Evolutionary conservation across 2,329 filamentous ascomycete genomes (phyloP).

Genomic region (Epichloe uncinata): DNA sequence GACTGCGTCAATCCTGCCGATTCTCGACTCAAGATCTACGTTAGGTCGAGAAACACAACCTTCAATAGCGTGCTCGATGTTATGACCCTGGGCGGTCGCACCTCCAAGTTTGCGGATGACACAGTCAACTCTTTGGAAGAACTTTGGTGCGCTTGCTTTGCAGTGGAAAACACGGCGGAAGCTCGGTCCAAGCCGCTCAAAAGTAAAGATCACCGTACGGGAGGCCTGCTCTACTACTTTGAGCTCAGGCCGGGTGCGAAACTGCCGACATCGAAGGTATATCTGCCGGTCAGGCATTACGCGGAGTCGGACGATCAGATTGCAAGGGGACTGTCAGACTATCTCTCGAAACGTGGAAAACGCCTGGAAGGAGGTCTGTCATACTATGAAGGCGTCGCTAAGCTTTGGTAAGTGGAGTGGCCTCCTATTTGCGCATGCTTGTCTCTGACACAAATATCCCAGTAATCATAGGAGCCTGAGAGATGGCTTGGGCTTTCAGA

Average conservation of each 20-base stretch:
- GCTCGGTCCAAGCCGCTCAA: neutral
- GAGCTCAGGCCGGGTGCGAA: slow-evolving; percentile 13
- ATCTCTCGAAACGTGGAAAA: neutral
- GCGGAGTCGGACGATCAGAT: slow-evolving; percentile 4
- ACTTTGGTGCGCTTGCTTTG: neutral
- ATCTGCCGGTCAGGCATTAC: slow-evolving; percentile 23
- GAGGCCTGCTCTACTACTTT: slow-evolving; percentile 21
- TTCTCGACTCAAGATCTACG: slow-evolving; percentile 25
- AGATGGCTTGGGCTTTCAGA: neutral
- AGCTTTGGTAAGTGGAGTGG: neutral
- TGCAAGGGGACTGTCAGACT: neutral
- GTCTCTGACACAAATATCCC: neutral
- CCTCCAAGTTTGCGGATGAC: neutral
- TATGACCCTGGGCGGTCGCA: slow-evolving; percentile 12
- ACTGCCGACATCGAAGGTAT: slow-evolving; percentile 17
- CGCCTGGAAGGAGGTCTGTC: neutral
- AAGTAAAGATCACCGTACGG: slow-evolving; percentile 18
- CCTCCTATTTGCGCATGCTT: neutral
- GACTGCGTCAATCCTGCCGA: slow-evolving; percentile 15
- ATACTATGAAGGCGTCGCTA: neutral
- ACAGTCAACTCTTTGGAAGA: neutral
- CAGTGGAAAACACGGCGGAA: neutral
- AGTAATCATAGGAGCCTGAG: neutral
- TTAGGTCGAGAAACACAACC: slow-evolving; percentile 16
- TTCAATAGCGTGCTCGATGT: slow-evolving; percentile 16